Evolutionary conservation across 139 green algal genomes (phyloP).

Genomic region (Closterium sp.): DNA sequence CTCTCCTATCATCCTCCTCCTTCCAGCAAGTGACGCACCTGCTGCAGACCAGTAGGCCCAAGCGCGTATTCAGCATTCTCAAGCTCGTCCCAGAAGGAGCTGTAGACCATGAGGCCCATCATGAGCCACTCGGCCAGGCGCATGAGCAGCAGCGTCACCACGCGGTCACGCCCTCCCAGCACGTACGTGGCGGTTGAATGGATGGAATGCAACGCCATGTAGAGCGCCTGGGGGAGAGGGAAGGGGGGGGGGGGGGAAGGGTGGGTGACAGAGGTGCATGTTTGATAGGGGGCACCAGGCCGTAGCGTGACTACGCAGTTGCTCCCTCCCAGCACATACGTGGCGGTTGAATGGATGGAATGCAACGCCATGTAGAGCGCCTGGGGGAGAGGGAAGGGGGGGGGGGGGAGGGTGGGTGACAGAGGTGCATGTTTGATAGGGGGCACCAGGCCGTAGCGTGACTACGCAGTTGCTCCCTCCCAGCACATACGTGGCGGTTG

Average conservation of each 20-base stretch:
- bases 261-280: too few relatives aligned
- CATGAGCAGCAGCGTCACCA: constrained; percentile 46
- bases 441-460: too few relatives aligned
- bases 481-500: constrained; percentile 28
- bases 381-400: background rate
- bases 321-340: constrained; percentile 16
- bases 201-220: too few relatives aligned
- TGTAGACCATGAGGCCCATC: constrained; percentile 22
- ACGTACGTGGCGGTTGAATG: constrained; percentile 11
- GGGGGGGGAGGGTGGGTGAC: too few relatives aligned
- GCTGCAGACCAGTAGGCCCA: background rate
- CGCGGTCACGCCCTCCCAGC: constrained; percentile 15
- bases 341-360: constrained; percentile 6
- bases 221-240: background rate
- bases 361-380: too few relatives aligned
- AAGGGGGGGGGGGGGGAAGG: background rate
- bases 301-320: constrained; percentile 25
- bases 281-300: too few relatives aligned
- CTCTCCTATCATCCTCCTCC: too few relatives aligned
- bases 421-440: too few relatives aligned
- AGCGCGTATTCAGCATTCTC: too few relatives aligned
- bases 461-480: constrained; percentile 5
- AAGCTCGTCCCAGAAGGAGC: too few relatives aligned
- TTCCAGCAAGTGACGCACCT: constrained; percentile 33
- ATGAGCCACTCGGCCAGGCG: constrained; percentile 37